Base-by-base conservation (phyloP, 2,329 filamentous ascomycete genomes). In the Diaporthe ilicicola region DNA sequence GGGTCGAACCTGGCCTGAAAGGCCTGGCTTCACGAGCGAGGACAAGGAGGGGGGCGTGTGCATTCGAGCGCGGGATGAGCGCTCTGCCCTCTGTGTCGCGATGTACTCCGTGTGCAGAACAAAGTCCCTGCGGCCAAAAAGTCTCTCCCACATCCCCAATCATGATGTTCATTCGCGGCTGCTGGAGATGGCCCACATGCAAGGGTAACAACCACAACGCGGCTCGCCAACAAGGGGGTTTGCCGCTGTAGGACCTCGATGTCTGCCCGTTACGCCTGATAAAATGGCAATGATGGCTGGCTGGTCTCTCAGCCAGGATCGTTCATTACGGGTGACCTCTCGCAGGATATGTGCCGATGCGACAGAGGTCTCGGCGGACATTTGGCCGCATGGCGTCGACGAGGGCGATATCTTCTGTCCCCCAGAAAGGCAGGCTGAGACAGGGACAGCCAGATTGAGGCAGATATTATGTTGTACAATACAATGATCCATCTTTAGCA, bases 51-150 rank as follows among this genome's bases (percentile, higher is more conserved):
- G 22, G 65, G 65, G 53, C n/a, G 65, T 39, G 53, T 68, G 65
- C 42, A 50, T 56, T n/a, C 24, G 42, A 27, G 32, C 53, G 65
- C 54, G 53, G 53, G 29, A 37, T 27, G 9, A 32, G 29, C 22
- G 10, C 22, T 32, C 32, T 67, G 48, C 24, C 53, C 19, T 34
- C 51, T 42, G 29, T 42, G 4, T 17, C 29, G 32, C 29, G 19
- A 42, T 50, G 65, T 68, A 68, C 65, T 68, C 65, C 65, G 65
- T 68, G 65, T 42, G 65, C 42, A 27, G 59, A 62, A 48, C 42
- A 59, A 37, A 3, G 19, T 29, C 13, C 24, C 53, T 39, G 27
- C 17, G 42, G 10, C 24, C 39, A 19, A 39, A 15, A 24, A 34
- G 32, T 9, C 10, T 37, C 39, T 17, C 53, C 27, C 29, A 39